These are phyloP conservation scores for Dothistroma septosporum DNA, from an alignment of 2,329 filamentous ascomycete species.

Conservation along the genomic window DNA sequence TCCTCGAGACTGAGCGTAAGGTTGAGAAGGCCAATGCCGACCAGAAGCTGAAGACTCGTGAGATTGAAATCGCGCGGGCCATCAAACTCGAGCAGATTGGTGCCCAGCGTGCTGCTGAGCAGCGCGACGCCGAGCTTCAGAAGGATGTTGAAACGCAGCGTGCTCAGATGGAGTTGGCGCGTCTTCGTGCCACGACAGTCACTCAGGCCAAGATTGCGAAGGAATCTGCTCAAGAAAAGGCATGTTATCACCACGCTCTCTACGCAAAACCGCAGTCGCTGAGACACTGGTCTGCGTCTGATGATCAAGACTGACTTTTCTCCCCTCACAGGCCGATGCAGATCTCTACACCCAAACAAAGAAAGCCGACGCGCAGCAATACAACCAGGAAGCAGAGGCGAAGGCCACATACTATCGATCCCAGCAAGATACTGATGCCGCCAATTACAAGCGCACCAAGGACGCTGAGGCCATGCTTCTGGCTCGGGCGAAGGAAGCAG, in stretches of 20 bases:
- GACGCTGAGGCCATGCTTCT: slow-evolving; percentile 29
- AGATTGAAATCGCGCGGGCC: slow-evolving; percentile 68
- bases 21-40: slow-evolving; percentile 74
- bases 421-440: slow-evolving; percentile 42
- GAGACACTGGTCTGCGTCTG: slow-evolving; percentile 32
- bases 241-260: not conserved
- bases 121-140: slow-evolving; percentile 75
- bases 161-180: slow-evolving; percentile 74
- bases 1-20: slow-evolving; percentile 79
- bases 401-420: slow-evolving; percentile 50
- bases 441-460: slow-evolving; percentile 34
- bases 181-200: slow-evolving; percentile 71
- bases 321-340: slow-evolving; percentile 49
- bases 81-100: slow-evolving; percentile 72
- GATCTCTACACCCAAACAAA: slow-evolving; percentile 48
- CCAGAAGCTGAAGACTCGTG: slow-evolving; percentile 66
- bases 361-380: slow-evolving; percentile 50
- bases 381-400: slow-evolving; percentile 57
- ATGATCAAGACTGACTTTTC: slow-evolving; percentile 29
- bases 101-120: slow-evolving; percentile 68
- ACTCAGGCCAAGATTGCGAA: slow-evolving; percentile 69
- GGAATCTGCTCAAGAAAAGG: slow-evolving; percentile 20
- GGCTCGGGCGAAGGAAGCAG: slow-evolving; percentile 28
- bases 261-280: not conserved
- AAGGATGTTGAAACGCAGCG: slow-evolving; percentile 72